A percentile compares a stretch with the other conserved stretches of the same genome.
Conservation (phyloP, 1,284 basidiomycete species). For the Rhodotorula sp. region DNA sequence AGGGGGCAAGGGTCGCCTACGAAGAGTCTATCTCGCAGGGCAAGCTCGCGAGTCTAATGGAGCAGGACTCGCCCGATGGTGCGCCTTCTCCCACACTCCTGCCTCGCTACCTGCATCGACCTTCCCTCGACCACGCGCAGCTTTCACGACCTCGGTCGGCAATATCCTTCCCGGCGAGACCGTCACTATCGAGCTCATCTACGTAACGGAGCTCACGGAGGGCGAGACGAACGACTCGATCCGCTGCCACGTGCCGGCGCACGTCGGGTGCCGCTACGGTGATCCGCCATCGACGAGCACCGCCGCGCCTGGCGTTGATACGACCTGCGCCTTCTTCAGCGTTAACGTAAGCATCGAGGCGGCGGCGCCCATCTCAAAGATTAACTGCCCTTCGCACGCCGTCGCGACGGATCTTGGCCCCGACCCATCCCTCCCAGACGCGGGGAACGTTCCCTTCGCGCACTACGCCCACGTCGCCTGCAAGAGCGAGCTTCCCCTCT, state of each 20-base stretch:
- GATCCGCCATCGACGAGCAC: not conserved
- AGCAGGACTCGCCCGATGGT: constrained; percentile 37
- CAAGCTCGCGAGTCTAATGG: constrained; percentile 54
- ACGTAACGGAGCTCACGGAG: constrained; percentile 33
- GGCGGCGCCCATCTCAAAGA: constrained; percentile 9
- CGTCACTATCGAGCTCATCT: constrained; percentile 25
- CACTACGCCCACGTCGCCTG: constrained; percentile 25
- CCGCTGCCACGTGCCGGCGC: constrained; percentile 28
- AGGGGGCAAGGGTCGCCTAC: constrained; percentile 56
- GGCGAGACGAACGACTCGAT: constrained; percentile 31
- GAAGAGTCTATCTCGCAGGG: constrained; percentile 56
- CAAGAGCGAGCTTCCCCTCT: constrained; percentile 12
- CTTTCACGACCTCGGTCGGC: constrained; percentile 25
- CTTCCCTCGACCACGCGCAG: not conserved
- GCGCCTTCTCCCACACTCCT: not conserved
- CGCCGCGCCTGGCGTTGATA: not conserved
- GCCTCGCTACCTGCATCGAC: not conserved
- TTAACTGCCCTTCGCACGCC: constrained; percentile 27
- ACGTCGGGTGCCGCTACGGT: constrained; percentile 27
- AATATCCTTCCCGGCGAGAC: constrained; percentile 20
- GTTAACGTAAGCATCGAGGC: constrained; percentile 20
- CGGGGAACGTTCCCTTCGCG: constrained; percentile 14
- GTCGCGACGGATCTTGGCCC: constrained; percentile 27
- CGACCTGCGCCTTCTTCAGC: not conserved
- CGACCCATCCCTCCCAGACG: constrained; percentile 36